A percentile compares a stretch with the other conserved stretches of the same genome.
phyloP scores from a whole-genome alignment of 495 filamentous ascomycete species.

The Apodospora peruviana region DNA sequence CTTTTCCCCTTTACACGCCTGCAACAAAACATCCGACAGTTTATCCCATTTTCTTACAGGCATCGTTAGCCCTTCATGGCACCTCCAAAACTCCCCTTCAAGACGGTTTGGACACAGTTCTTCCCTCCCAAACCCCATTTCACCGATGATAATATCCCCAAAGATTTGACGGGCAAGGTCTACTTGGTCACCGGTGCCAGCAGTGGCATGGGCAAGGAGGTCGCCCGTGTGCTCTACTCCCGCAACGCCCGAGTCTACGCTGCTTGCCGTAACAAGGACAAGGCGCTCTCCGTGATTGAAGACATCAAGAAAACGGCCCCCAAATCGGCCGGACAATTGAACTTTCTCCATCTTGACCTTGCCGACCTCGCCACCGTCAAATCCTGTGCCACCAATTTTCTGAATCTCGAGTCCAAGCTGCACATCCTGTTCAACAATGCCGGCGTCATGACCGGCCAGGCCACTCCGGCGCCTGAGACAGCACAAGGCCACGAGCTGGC shows the following conservation, averaged over 20 bases:
- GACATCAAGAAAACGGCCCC: slow-evolving; percentile 14
- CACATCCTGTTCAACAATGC: slow-evolving; percentile 39
- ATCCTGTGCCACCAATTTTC: slow-evolving; percentile 21
- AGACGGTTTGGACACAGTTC: slow-evolving; percentile 13
- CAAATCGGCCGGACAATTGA: slow-evolving; percentile 21
- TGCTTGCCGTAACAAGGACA: slow-evolving; percentile 35
- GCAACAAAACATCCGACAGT: no score
- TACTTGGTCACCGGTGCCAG: slow-evolving; percentile 47
- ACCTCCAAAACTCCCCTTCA: background rate
- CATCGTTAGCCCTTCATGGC: no score
- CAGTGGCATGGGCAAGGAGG: slow-evolving; percentile 41
- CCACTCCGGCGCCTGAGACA: slow-evolving; percentile 12
- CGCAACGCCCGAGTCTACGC: slow-evolving; percentile 48
- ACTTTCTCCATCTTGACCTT: slow-evolving; percentile 28
- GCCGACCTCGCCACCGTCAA: slow-evolving; percentile 29
- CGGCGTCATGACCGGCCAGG: slow-evolving; percentile 21
- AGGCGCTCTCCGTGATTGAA: slow-evolving; percentile 15
- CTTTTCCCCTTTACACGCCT: no score
- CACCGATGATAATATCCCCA: slow-evolving; percentile 24
- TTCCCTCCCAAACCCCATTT: slow-evolving; percentile 23
- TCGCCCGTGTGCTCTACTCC: slow-evolving; percentile 38
- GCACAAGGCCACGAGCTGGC: slow-evolving; percentile 38
- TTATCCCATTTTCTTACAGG: no score
- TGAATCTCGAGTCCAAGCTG: slow-evolving; percentile 22
- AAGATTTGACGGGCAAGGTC: slow-evolving; percentile 3